Percentiles rank a stretch among this genome's conserved stretches.
These are phyloP conservation scores for Neurospora sp. DNA, from an alignment of 495 filamentous ascomycete species.

Conservation along the genomic window DNA sequence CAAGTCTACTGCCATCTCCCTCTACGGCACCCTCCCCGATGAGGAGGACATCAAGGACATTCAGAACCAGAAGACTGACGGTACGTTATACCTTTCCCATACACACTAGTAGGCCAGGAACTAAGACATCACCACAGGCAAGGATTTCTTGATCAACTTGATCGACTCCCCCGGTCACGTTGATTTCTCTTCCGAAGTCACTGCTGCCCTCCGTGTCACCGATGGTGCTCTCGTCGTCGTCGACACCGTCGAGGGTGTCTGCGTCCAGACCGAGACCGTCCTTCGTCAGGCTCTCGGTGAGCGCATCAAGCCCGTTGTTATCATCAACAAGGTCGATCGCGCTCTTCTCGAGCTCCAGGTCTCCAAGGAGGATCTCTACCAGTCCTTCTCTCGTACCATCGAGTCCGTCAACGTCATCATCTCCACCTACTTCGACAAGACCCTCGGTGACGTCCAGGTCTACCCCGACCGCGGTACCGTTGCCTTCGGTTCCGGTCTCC, in stretches of 20 bases:
- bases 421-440: constrained; percentile 95
- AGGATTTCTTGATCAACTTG: constrained; percentile 99
- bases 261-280: constrained; percentile 99
- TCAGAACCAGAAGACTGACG: constrained; percentile 74
- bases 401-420: constrained; percentile 99
- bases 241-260: constrained; percentile 99
- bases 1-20: constrained; percentile 99
- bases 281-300: constrained; percentile 98
- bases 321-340: constrained; percentile 99
- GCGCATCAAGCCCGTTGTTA: constrained; percentile 98
- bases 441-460: constrained; percentile 95
- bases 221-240: constrained; percentile 99
- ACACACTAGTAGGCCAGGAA: neutral
- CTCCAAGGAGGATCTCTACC: constrained; percentile 97
- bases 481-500: constrained; percentile 98
- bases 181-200: constrained; percentile 99
- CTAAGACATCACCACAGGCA: constrained; percentile 31
- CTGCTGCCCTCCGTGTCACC: constrained; percentile 98
- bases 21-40: constrained; percentile 77
- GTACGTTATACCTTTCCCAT: constrained; percentile 7
- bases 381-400: constrained; percentile 97
- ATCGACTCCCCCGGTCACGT: constrained; percentile 99
- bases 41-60: constrained; percentile 93
- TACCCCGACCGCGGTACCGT: constrained; percentile 94
- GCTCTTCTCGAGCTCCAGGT: constrained; percentile 97